Evolutionary conservation across 2,329 filamentous ascomycete species (phyloP), one percentile per base, ranked within the genome.

Genomic region (Botrytis aclada): DNA sequence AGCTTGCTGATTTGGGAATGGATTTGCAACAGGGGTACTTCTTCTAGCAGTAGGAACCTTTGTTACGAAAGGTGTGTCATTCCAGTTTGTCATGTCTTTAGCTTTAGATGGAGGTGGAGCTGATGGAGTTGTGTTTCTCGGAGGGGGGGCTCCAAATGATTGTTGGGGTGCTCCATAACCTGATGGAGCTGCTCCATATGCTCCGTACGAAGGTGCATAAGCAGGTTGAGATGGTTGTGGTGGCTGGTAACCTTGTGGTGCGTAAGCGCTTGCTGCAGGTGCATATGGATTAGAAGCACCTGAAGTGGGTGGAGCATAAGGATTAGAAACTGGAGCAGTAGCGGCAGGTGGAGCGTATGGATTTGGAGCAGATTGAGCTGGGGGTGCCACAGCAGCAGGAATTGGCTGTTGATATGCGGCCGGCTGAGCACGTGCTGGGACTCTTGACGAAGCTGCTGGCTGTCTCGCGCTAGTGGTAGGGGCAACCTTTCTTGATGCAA

Each of bases 61-160:
- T 63, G 89, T 87, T 63, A 98, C 92, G 79, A 97, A 88, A 1
- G 96, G 96, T 69, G 97, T 92, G 82, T 99, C 96, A 78, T 99
- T 99, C 96, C 96, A 99, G 78, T 93, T 92, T 41, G 91, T 89
- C 75, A 91, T 90, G 76, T 92, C 91, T 80, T 90, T 91, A 73
- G 88, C 85, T 79, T 89, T 90, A 16, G 93, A 89, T 29, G 93
- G 89, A 34, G 94, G 90, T 58, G 89, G 86, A 37, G 87, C 86
- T 20, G 93, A 91, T n/a, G 90, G 88, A 51, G 89, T 90, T 39
- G 88, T 86, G 74, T 88, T 89, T 75, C 92, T 89, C 70, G 90
- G 90, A 73, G 89, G 89, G 58, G 89, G 90, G 43, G 87, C 86
- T n/a, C 77, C 81, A 70, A 83, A 82, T 51, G 79, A 76, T 62